Conservation (phyloP, 2,329 filamentous ascomycete species). For the Seiridium unicorne region DNA sequence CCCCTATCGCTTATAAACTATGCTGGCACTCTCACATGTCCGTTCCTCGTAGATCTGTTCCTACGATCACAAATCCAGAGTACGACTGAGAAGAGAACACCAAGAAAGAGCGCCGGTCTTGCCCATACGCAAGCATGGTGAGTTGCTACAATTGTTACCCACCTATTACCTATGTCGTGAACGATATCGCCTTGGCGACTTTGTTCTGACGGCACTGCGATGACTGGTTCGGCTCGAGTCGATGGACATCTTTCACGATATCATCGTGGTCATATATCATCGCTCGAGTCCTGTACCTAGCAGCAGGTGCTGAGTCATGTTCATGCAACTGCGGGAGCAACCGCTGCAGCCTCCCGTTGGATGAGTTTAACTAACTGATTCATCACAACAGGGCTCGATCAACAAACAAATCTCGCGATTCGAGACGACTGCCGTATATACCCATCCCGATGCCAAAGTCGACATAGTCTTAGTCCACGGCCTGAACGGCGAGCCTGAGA, state of each 20-base stretch:
- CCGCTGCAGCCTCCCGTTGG: not conserved
- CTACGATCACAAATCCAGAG: not conserved
- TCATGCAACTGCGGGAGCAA: constrained; percentile 4
- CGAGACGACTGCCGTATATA: constrained; percentile 59
- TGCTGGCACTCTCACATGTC: not conserved
- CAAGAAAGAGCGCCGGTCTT: not conserved
- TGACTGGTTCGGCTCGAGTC: not conserved
- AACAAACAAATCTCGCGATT: constrained; percentile 52
- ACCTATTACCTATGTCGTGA: not conserved
- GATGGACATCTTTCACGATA: too few species aligned
- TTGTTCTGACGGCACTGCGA: not conserved
- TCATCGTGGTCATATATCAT: too few species aligned
- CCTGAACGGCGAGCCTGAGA: constrained; percentile 63
- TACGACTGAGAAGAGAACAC: not conserved
- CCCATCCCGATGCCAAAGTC: constrained; percentile 56
- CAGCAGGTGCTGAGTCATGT: not conserved
- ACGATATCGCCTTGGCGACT: not conserved
- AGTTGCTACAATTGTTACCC: not conserved
- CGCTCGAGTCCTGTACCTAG: not conserved
- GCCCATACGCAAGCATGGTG: constrained; percentile 9
- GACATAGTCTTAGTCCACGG: constrained; percentile 72
- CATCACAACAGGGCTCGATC: constrained; percentile 39
- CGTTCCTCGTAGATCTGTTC: not conserved
- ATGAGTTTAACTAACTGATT: not conserved
- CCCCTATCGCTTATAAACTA: not conserved